Conservation (phyloP, 345 rosid genomes). For the Lepidium aucheri region DNA sequence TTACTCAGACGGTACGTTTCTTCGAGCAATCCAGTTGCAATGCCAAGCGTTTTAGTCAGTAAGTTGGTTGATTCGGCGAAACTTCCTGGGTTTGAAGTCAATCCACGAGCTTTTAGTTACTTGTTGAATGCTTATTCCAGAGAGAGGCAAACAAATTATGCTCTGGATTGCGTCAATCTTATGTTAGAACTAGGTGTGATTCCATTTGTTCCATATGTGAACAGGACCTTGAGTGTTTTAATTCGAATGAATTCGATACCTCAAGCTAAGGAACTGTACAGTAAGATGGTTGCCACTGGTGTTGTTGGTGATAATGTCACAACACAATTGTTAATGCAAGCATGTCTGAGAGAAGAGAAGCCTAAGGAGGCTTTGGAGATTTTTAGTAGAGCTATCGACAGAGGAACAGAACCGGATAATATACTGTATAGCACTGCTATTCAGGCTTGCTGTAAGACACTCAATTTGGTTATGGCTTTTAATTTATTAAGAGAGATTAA, state of each 20-base stretch:
- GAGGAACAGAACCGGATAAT: conserved; percentile 46
- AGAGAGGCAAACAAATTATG: conserved; percentile 32
- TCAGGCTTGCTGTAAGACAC: conserved; percentile 39
- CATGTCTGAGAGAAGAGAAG: conserved; percentile 44
- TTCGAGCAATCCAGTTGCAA: conserved; percentile 31
- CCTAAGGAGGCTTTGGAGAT: conserved; percentile 39
- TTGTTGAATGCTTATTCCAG: conserved; percentile 50
- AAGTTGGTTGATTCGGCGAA: conserved; percentile 34
- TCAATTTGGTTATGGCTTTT: conserved; percentile 35
- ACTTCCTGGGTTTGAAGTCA: conserved; percentile 35
- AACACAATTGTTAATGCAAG: conserved; percentile 37
- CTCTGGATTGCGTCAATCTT: conserved; percentile 33
- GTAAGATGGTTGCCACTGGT: conserved; percentile 41
- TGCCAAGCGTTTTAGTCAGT: conserved; percentile 31
- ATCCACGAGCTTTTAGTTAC: conserved; percentile 42
- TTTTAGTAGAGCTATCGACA: conserved; percentile 37
- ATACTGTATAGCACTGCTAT: conserved; percentile 35
- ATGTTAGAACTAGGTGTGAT: conserved; percentile 38
- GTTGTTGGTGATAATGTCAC: conserved; percentile 41
- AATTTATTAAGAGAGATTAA: conserved; percentile 56
- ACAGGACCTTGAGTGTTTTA: conserved; percentile 37
- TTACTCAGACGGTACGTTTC: conserved; percentile 36
- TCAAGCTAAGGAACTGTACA: conserved; percentile 39
- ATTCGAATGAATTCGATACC: conserved; percentile 34
- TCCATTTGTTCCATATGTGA: conserved; percentile 30